Base-by-base conservation (phyloP, 2,329 filamentous ascomycete species). In the Phoma sp. region DNA sequence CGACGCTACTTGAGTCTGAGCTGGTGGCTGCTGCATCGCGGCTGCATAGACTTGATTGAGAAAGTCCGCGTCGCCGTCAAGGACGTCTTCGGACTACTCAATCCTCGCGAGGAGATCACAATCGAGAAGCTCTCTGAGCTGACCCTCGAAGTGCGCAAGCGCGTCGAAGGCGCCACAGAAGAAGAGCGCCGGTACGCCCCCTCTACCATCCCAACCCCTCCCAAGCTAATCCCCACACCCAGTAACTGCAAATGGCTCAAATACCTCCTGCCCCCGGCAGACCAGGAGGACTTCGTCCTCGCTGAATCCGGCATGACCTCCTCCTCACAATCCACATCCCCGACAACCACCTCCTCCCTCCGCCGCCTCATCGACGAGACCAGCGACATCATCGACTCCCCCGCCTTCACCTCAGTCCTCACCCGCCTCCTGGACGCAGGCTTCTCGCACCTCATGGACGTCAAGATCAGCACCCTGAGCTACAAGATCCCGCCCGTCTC, bases 21-120 rank as follows among this genome's bases (percentile, higher is more conserved):
- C 77, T 99, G 95, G 95, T 99, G 93, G 93, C 79, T 99, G 41
- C 81, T 99, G 42, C 93, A 99, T 76, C 86, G 86, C 61, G 95
- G 95, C 38, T 98, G 92, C 87, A 86, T 87, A 61, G 86, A 92
- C 53, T 79, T 98, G 52, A 89, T 92, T 83, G 81, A 86, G 52
- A 89, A 88, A 60, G 93, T 99, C 42, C 87, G 92, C 70, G 79
- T 81, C n/a, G 92, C 92, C 4, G 95, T 99, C 23, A 88, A 89
- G 65, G 89, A 96, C 47, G 89, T 93, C 23, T 98, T 97, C 74
- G 91, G 91, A n/a, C 82, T 86, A 58, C 80, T 97, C 44, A 96
- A 92, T 72, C 93, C 93, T 1, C 86, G 93, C 44, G 93, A 98
- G 68, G 88, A 96, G 58, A 83, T 99, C 56, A 90, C 89, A 13